Evolutionary conservation across 2,329 filamentous ascomycete species (phyloP), one percentile per base, ranked within the genome.

Genomic region (Aspergillus vadensis): DNA sequence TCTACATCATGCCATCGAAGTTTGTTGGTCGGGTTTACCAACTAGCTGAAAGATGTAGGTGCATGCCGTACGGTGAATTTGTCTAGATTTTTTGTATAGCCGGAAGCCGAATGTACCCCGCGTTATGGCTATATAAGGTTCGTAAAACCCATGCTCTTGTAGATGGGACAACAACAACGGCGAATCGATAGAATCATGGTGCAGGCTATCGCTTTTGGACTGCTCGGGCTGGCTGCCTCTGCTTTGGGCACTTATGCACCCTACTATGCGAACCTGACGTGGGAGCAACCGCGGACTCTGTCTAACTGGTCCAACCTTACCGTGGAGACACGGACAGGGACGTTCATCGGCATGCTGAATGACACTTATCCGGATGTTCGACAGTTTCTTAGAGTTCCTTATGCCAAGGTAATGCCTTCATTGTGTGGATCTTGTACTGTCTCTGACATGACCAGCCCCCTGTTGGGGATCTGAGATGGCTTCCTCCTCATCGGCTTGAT

Each of bases 301-400:
- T 67, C 61, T 0, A 63, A 65, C 30, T 67, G 63, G 65, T 52
- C 59, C 3, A 65, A 65, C 53, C 39, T 67, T 17, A 55, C 53
- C n/a, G 53, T 55, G 7, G 53, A 55, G 38, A 55, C 39, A 2
- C 39, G 43, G 19, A 67, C 63, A 0, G 69, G 68, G 17, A 67
- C 62, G 4, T 68, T 75, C 17, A 70, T 70, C 30, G 76, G 76
- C 4, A 64, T 74, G 32, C 61, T 75, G 9, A 71, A 76, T 51
- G 63, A 68, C 25, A 72, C 68, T 10, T 72, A 72, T 15, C 75
- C 76, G 0, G 67, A 72, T 47, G 75, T 78, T 21, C 73, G 74
- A 9, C 71, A 77, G 59, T 77, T 75, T 58, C 69, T 73, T 14
- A 69, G 72, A 21, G 70, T 79, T 7, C 76, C 76, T 1, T 79